These are phyloP conservation scores for Glonium stellatum DNA, from an alignment of 495 filamentous ascomycete genomes.

Conservation along the genomic window DNA sequence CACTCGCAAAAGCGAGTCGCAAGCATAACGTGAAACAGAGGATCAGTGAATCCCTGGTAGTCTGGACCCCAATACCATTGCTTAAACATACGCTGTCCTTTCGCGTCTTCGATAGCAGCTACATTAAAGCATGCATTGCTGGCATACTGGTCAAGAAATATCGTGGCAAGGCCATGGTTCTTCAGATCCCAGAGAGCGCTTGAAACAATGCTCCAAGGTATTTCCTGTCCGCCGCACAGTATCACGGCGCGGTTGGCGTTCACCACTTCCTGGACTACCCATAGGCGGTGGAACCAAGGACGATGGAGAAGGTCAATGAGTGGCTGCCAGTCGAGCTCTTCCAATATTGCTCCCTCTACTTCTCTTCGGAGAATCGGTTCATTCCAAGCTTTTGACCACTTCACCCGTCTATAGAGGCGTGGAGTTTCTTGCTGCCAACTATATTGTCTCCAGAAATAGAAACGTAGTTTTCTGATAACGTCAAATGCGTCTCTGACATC, in stretches of 20 bases:
- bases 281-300: conserved; percentile 1
- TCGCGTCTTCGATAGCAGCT: too few species aligned
- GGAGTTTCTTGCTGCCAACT: too few species aligned
- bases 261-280: conserved; percentile 1
- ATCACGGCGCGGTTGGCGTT: background rate
- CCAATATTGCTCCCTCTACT: too few species aligned
- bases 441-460: too few species aligned
- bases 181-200: background rate
- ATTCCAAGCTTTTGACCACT: too few species aligned
- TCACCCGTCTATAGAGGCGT: too few species aligned
- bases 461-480: too few species aligned
- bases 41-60: background rate
- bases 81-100: background rate
- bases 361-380: too few species aligned
- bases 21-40: background rate
- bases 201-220: background rate
- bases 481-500: background rate
- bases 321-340: background rate
- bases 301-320: background rate
- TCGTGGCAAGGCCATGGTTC: background rate
- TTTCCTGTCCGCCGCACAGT: background rate
- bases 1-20: background rate
- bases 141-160: too few species aligned
- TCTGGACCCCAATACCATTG: background rate
- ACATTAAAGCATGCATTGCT: too few species aligned